Evolutionary conservation across 2,329 filamentous ascomycete species (phyloP).

Genomic region (Colletotrichum sp.): DNA sequence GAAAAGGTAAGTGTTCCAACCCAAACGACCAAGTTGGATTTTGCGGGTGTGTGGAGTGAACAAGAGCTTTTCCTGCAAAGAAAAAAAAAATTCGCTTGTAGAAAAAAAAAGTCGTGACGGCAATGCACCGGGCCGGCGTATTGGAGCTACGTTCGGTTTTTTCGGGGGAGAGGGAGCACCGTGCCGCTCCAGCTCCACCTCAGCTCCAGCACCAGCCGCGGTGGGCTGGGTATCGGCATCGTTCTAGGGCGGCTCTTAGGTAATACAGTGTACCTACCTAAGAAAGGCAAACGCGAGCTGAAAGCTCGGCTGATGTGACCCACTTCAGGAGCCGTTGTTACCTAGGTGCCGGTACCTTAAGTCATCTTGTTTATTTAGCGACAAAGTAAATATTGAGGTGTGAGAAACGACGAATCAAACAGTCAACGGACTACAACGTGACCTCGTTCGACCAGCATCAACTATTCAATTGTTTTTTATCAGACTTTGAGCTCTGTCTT

Average conservation of each 20-base stretch:
- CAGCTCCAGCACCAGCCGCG: neutral
- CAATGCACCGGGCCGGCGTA: slow-evolving; percentile 18
- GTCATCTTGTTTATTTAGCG: neutral
- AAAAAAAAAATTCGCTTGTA: slow-evolving; percentile 12
- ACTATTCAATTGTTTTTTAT: neutral
- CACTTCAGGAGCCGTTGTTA: neutral
- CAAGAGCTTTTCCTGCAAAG: neutral
- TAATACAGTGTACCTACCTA: neutral
- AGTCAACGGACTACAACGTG: neutral
- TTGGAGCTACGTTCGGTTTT: slow-evolving; percentile 13
- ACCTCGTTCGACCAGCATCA: neutral
- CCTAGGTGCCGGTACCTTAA: neutral
- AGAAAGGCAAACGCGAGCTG: neutral
- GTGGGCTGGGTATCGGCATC: neutral
- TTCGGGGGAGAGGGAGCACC: neutral
- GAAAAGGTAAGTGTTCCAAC: neutral
- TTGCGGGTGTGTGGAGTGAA: neutral
- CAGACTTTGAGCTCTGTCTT: neutral
- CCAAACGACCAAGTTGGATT: neutral
- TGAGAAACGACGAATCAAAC: neutral
- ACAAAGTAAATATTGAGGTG: neutral
- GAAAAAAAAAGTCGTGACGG: slow-evolving; percentile 19
- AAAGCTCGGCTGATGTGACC: neutral
- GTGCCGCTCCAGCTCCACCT: neutral
- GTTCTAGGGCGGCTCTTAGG: neutral